These are phyloP conservation scores for Viola odorata DNA, from an alignment of 345 rosid species.

Conservation along the genomic window DNA sequence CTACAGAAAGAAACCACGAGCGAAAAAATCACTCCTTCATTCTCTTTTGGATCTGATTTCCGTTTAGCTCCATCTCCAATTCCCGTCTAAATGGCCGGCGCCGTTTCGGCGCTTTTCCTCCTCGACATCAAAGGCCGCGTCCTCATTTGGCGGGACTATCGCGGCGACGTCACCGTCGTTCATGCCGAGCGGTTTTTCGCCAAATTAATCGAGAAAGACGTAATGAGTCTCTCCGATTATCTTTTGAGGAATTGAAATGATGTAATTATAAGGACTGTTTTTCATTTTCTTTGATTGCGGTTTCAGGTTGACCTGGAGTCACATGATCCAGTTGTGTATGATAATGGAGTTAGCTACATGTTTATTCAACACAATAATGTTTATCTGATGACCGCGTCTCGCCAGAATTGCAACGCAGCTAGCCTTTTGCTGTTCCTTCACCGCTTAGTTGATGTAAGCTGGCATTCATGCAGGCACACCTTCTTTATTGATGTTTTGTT, in stretches of 20 bases:
- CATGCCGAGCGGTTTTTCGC: slow-evolving; percentile 91
- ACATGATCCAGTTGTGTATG: slow-evolving; percentile 92
- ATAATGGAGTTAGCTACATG: slow-evolving; percentile 89
- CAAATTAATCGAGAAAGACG: slow-evolving; percentile 89
- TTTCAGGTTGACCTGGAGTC: slow-evolving; percentile 89
- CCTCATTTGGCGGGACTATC: slow-evolving; percentile 92
- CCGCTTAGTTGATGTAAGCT: slow-evolving; percentile 83
- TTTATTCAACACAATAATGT: slow-evolving; percentile 89
- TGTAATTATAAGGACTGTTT: background rate
- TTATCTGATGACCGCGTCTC: slow-evolving; percentile 80
- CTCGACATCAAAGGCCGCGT: slow-evolving; percentile 88
- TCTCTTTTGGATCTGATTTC: background rate
- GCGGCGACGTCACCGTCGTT: slow-evolving; percentile 75
- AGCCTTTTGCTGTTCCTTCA: slow-evolving; percentile 83
- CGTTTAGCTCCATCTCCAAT: background rate
- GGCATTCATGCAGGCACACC: background rate
- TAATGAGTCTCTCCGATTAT: slow-evolving; percentile 1
- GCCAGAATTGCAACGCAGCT: slow-evolving; percentile 97
- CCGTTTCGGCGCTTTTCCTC: slow-evolving; percentile 83
- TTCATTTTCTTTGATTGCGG: background rate
- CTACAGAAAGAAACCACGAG: too few relatives aligned
- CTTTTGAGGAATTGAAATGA: too few relatives aligned
- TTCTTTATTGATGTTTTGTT: background rate
- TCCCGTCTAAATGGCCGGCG: slow-evolving; percentile 67
- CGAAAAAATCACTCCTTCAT: too few relatives aligned